phyloP scores from a whole-genome alignment of 1,284 basidiomycete species.

The Cystobasidium sp. region DNA sequence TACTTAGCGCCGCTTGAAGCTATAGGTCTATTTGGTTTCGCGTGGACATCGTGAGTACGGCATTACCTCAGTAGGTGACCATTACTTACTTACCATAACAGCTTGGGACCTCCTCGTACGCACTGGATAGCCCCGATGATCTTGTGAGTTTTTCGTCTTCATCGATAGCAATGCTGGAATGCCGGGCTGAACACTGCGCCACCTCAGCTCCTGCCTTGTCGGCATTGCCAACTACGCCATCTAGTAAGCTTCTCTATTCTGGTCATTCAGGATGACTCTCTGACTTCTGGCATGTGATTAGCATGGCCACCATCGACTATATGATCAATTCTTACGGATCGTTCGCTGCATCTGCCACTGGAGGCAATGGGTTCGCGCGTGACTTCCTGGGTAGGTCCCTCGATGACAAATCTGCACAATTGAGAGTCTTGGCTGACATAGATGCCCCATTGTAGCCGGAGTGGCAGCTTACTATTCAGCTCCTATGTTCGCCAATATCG shows the following conservation, averaged over 20 bases:
- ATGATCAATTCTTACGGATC: conserved; percentile 56
- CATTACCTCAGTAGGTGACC: conserved; percentile 53
- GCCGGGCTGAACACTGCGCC: not conserved
- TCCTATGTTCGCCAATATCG: conserved; percentile 37
- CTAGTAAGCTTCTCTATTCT: not conserved
- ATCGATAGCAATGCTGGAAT: not conserved
- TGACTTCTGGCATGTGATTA: not conserved
- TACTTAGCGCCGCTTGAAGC: conserved; percentile 56
- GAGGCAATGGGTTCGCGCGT: conserved; percentile 53
- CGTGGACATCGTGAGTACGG: conserved; percentile 58
- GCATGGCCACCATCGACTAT: conserved; percentile 9
- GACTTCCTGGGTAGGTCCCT: conserved; percentile 29
- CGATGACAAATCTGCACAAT: conserved; percentile 19
- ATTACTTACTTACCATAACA: conserved; percentile 46
- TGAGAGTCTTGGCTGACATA: not conserved
- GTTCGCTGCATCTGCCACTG: conserved; percentile 58
- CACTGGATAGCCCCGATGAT: conserved; percentile 60
- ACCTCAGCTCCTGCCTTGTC: conserved; percentile 54
- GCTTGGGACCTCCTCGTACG: conserved; percentile 55
- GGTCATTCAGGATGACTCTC: not conserved
- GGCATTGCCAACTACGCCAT: conserved; percentile 57
- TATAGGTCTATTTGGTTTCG: conserved; percentile 60
- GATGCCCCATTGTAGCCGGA: conserved; percentile 48
- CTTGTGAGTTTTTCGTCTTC: conserved; percentile 51
- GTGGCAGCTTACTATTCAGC: conserved; percentile 58